Evolutionary conservation across 352 stramenopile genomes (phyloP).

Genomic region (Globisporangium parvum): DNA sequence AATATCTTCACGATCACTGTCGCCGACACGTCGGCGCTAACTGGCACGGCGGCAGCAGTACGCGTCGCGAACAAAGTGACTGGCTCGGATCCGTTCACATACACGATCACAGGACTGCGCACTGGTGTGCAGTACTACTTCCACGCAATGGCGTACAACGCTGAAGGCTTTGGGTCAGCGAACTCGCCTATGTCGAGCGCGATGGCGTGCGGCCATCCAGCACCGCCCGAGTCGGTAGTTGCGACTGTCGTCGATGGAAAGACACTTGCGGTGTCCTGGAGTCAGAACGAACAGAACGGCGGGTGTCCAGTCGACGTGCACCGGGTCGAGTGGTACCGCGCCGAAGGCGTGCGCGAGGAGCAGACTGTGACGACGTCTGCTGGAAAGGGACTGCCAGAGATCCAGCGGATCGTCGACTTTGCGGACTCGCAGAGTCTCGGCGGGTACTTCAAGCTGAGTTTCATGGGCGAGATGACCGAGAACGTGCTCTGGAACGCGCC

Average conservation of each 20-base stretch:
- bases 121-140: slow-evolving; percentile 62
- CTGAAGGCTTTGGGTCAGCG: slow-evolving; percentile 44
- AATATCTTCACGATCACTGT: slow-evolving; percentile 85
- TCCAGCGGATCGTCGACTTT: slow-evolving; percentile 54
- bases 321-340: slow-evolving; percentile 72
- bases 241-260: slow-evolving; percentile 52
- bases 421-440: slow-evolving; percentile 46
- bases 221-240: slow-evolving; percentile 32
- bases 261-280: slow-evolving; percentile 48
- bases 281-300: slow-evolving; percentile 18
- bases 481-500: slow-evolving; percentile 68
- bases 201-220: slow-evolving; percentile 46
- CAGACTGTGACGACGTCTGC: slow-evolving; percentile 78
- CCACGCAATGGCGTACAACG: slow-evolving; percentile 82
- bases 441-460: slow-evolving; percentile 66
- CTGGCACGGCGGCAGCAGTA: slow-evolving; percentile 55
- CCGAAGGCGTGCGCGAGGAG: slow-evolving; percentile 43
- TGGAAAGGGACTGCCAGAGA: slow-evolving; percentile 53
- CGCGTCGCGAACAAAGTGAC: slow-evolving; percentile 77
- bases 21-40: slow-evolving; percentile 37
- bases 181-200: slow-evolving; percentile 57
- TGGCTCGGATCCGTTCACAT: slow-evolving; percentile 88
- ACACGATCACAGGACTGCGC: slow-evolving; percentile 48
- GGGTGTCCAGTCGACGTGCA: slow-evolving; percentile 58
- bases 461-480: slow-evolving; percentile 47